Evolutionary conservation across 2,329 filamentous ascomycete genomes (phyloP), one percentile per base, ranked within the genome.

Genomic region (Calonectria pseudoturangicola): DNA sequence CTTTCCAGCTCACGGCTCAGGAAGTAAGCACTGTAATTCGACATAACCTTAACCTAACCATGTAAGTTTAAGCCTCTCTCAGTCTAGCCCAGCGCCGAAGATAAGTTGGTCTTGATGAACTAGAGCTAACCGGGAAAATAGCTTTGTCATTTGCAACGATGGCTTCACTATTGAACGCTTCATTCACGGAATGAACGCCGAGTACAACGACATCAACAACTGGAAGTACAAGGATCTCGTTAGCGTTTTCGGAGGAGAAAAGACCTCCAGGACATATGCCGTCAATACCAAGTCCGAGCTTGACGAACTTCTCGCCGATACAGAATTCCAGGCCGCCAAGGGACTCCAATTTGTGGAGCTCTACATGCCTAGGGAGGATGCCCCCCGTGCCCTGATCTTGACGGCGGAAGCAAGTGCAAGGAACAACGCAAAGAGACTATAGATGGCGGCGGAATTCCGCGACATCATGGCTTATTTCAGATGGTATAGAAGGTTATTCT

Each of bases 81-180:
- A 16, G 4, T 13, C 12, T 27, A 33, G 9, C 18, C 30, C 18
- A 3, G 33, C 13, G 43, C 18, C 41, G 13, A 9, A n/a, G 12
- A 18, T 33, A 4, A 18, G 13, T 21, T 21, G 12, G 18, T 4
- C 51, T 54, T 36, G 8, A n/a, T 65, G 7, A 16, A 27, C 33
- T 21, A 33, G n/a, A 62, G 60, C 77, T 83, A 73, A 83, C 70
- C 50, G 8, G 64, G n/a, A 15, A 41, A 43, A 4, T 68, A 91
- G 90, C 74, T 96, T 98, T 82, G 88, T 97, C 74, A 93, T 98
- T 77, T 95, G 94, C 88, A 97, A 97, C 82, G 91, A 96, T 48
- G 95, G 95, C 13, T 98, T 94, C 85, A 97, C 95, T 12, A 97
- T 97, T 82, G 95, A 98, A 85, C 92, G 95, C 36, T 94, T 91